Evolutionary conservation across 306 rosid species (phyloP), one percentile per base, ranked within the genome.

Genomic region (Canavalia gladiata): DNA sequence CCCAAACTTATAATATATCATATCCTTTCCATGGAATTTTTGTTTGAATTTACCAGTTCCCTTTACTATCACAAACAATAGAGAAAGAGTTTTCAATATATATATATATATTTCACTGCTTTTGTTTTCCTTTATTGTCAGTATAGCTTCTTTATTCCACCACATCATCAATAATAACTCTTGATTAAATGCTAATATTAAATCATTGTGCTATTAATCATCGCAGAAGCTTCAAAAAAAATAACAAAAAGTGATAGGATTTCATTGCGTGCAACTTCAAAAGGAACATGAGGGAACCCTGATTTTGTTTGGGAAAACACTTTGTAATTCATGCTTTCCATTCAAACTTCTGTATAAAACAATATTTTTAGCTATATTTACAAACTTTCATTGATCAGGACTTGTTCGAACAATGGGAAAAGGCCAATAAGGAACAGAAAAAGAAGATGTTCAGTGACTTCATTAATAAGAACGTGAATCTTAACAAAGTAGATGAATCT

Each of bases 401-500:
- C 0, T n/a, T 67, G 2, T 88, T 46, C 62, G 0, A 46, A 2
- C 0, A 6, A 0, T 93, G 90, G 94, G 5, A 64, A 42, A 1
- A 60, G 2, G 42, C 55, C 0, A 0, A 3, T 0, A 63, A 4
- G 0, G 55, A 55, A 11, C 2, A 3, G 0, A 76, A 2, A 25
- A 62, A 13, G 86, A 0, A 60, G 2, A 12, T 25, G 6, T 76
- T 88, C 68, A 10, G 1, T 0, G 6, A 81, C 0, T 92, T 94
- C 66, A 72, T 94, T 76, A 50, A 3, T 4, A 4, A 82, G 6
- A 63, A 79, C 0, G 94, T 88, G 49, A 84, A 72, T 7, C n/a
- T 80, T 0, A 88, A 70, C 78, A 83, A 86, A 60, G 72, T 67
- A 30, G 94, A 90, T 57, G 13, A n/a, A 5, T 7, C 85, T 1